Conservation (phyloP, 352 stramenopile species). For the Albugo laibachii region DNA sequence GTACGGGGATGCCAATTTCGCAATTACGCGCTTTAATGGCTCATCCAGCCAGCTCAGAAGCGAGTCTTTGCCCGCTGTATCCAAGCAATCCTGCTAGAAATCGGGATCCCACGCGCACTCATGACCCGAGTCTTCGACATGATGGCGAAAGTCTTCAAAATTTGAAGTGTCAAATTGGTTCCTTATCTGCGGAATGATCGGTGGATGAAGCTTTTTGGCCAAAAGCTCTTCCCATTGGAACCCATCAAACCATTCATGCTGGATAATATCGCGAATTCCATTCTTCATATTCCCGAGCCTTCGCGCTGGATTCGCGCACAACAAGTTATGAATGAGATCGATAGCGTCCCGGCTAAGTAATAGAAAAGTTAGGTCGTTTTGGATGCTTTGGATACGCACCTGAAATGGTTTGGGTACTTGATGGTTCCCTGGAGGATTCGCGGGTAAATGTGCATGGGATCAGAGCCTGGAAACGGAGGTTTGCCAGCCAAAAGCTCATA, state of each 20-base stretch:
- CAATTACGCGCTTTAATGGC: too few relatives aligned
- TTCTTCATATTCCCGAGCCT: conserved; percentile 70
- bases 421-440: conserved; percentile 78
- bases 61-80: too few relatives aligned
- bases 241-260: conserved; percentile 60
- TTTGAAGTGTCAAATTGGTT: conserved; percentile 65
- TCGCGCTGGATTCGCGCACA: conserved; percentile 53
- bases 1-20: too few relatives aligned
- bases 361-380: not conserved
- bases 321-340: conserved; percentile 78
- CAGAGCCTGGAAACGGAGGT: conserved; percentile 79
- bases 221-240: conserved; percentile 47
- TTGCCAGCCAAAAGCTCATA: conserved; percentile 77
- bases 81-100: conserved; percentile 16
- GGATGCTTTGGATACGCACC: conserved; percentile 13
- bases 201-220: conserved; percentile 39
- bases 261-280: conserved; percentile 68
- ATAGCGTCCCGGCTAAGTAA: conserved; percentile 31
- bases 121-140: conserved; percentile 31
- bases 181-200: conserved; percentile 46
- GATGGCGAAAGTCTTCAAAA: conserved; percentile 57
- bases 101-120: conserved; percentile 58
- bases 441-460: conserved; percentile 84
- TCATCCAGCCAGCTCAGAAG: not conserved
- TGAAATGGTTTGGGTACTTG: conserved; percentile 68